Base-by-base conservation (phyloP, 2,329 filamentous ascomycete species). In the Botrytis elliptica region DNA sequence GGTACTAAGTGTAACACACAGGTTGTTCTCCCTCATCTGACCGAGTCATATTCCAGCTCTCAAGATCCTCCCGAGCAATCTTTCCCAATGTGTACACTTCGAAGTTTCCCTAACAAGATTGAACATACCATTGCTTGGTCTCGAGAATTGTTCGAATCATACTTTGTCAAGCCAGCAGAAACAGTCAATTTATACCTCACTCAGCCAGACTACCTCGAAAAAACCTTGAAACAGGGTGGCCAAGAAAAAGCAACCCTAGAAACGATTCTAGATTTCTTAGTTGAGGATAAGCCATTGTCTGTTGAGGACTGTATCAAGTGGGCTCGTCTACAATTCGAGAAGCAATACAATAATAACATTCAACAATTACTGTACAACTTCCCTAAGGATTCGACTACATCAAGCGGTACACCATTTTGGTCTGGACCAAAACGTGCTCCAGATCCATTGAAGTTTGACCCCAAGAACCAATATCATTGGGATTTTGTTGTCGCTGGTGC, bases 91-190 rank as follows among this genome's bases (percentile, higher is more conserved):
- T 99, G 96, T 83, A 98, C 96, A 8, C 88, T 99, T 75, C 90
- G 93, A 81, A 98, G 95, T 83, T 99, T 99, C 87, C 96, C 96
- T 74, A 99, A 99, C 87, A 92, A 92, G 80, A 99, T 99, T 79
- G 95, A 99, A 84, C 96, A 99, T 83, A 98, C 96, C 0, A 99
- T 99, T 82, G 96, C 96, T 4, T 99, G 96, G 96, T 92, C 95
- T 57, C 93, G 97, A 80, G 96, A 98, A 82, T 88, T 97, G 77
- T 99, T 99, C 84, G 94, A 98, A 84, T 92, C 91, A 42, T 94
- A 92, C 78, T 99, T 98, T 79, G 94, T 97, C 78, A 96, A 95
- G 79, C 94, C 94, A 46, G 93, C 96, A 0, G 94, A 98, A 84
- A 93, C 94, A 52, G 95, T 96, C 81, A 99, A 99, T 82, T 87